Conservation (phyloP, 768 basidiomycete species). For the Rhodosporidiobolus sp. region DNA sequence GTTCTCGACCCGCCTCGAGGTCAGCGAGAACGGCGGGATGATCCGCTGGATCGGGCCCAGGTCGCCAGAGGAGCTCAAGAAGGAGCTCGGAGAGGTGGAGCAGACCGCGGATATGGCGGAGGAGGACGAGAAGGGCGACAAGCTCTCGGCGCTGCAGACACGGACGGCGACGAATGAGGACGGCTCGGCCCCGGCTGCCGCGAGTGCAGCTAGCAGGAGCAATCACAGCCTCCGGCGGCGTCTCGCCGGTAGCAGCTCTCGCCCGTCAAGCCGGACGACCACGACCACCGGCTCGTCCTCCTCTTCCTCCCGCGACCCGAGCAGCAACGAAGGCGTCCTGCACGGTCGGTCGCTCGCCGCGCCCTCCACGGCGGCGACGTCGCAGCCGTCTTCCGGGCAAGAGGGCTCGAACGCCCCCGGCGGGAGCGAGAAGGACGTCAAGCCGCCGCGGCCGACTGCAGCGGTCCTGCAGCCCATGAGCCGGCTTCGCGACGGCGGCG, state of each 20-base stretch:
- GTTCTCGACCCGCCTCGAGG: conserved; percentile 28
- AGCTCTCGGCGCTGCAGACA: no score
- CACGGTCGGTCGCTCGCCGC: background rate
- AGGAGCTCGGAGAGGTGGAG: background rate
- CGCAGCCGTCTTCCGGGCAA: background rate
- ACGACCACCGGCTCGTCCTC: background rate
- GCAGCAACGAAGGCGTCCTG: background rate
- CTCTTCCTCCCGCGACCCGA: background rate
- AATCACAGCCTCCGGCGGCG: no score
- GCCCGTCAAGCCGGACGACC: background rate
- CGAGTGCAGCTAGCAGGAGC: no score
- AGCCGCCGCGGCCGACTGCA: conserved; percentile 6
- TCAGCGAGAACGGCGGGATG: conserved; percentile 22
- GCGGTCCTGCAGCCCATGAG: conserved; percentile 23
- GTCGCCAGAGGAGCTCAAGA: background rate
- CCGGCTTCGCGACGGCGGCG: background rate
- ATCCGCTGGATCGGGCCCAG: conserved; percentile 27
- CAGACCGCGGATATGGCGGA: background rate
- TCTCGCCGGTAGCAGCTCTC: no score
- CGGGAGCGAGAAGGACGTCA: background rate
- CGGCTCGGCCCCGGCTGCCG: no score
- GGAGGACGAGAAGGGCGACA: no score
- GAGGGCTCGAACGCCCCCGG: no score
- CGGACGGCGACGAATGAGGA: no score
- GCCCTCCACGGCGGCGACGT: background rate